Evolutionary conservation across 495 filamentous ascomycete genomes (phyloP), one percentile per base, ranked within the genome.

Genomic region (Sordaria brevicollis): DNA sequence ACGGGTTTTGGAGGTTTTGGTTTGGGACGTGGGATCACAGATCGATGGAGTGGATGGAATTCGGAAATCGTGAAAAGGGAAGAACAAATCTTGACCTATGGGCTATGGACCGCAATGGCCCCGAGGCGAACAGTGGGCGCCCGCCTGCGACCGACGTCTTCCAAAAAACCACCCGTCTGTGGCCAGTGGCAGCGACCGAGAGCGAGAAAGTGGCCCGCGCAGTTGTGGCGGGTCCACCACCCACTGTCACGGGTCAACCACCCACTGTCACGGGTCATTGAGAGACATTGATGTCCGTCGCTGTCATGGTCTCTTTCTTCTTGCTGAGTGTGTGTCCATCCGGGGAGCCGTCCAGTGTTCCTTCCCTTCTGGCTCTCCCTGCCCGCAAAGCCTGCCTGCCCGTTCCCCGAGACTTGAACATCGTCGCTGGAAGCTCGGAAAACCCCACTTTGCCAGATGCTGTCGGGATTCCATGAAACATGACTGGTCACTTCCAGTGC

Each of bases 161-260:
- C 13, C 49, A 57, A 57, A 57, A 57, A 57, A 7, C 35, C 35
- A 36, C 35, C 35, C 35, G 35, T 36, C 35, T 9, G 43, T 62
- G 25, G 49, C 49, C 49, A 31, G 49, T 57, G 49, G 49, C 49
- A 31, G 49, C 49, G 25, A 62, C 49, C 49, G 49, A 62, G 49
- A 6, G 49, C 49, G 49, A n/a, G n/a, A n/a, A 68, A 67, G 65
- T 43, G 65, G 71, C 35, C 49, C 54, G 68, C 35, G 67, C 41
- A 70, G 73, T n/a, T n/a, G n/a, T 75, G 73, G 73, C 73, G 73
- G 73, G 71, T 73, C 73, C 31, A 35, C 54, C 35, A 68, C 70
- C 73, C 73, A 62, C 71, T 65, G 66, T 69, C 62, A 62, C 33
- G 65, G 43, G 68, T 37, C 68, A n/a, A 35, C 54, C 35, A 68